phyloP scores from a whole-genome alignment of 768 basidiomycete species.

The Phanerochaete carnosa region DNA sequence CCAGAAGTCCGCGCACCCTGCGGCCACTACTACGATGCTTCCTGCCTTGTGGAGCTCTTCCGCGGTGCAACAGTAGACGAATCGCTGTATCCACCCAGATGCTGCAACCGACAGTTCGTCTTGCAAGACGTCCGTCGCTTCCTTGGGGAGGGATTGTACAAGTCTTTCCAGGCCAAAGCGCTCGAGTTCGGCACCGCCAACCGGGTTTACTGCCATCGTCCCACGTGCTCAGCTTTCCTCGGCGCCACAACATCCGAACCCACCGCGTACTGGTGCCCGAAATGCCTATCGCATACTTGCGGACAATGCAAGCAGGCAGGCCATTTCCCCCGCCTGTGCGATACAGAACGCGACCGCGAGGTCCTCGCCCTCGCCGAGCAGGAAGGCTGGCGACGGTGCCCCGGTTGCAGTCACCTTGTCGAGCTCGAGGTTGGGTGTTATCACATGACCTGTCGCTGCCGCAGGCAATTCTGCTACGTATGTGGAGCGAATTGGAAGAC shows the following conservation, averaged over 20 bases:
- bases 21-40: slow-evolving; percentile 23
- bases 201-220: slow-evolving; percentile 27
- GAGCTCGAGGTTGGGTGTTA: slow-evolving; percentile 34
- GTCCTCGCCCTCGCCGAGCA: slow-evolving; percentile 41
- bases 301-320: slow-evolving; percentile 44
- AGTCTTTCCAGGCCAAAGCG: slow-evolving; percentile 14
- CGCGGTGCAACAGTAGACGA: slow-evolving; percentile 21
- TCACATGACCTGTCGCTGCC: slow-evolving; percentile 40
- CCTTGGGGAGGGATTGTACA: slow-evolving; percentile 5
- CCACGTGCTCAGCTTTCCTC: slow-evolving; percentile 25
- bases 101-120: slow-evolving; percentile 23
- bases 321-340: slow-evolving; percentile 40
- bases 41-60: slow-evolving; percentile 23
- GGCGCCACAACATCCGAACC: slow-evolving; percentile 11
- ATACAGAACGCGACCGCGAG: slow-evolving; percentile 35
- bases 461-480: slow-evolving; percentile 44
- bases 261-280: slow-evolving; percentile 28
- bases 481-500: slow-evolving; percentile 62
- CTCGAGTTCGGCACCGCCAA: slow-evolving; percentile 21
- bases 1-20: slow-evolving; percentile 19
- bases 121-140: slow-evolving; percentile 11
- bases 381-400: slow-evolving; percentile 39
- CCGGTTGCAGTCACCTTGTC: slow-evolving; percentile 29
- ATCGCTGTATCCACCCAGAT: slow-evolving; percentile 27
- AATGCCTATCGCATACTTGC: slow-evolving; percentile 43